Evolutionary conservation across 2,329 filamentous ascomycete genomes (phyloP), one percentile per base, ranked within the genome.

Genomic region (Paracoccidioides brasiliensis): DNA sequence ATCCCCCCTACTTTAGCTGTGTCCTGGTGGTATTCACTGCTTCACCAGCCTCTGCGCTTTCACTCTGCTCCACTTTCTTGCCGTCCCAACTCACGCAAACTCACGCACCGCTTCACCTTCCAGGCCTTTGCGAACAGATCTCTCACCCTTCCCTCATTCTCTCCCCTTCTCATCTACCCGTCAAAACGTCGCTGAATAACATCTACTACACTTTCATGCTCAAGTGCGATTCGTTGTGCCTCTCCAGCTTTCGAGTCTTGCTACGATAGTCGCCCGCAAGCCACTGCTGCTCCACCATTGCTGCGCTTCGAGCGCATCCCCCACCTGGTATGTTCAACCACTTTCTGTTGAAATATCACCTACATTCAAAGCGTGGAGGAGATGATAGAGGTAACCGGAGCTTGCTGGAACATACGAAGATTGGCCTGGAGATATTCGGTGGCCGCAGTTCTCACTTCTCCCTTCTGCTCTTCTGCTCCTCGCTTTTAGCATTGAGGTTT

Each of bases 241-340:
- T 52, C 37, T 30, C 49, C 22, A 42, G 38, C 38, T n/a, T 15
- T 41, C 49, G 38, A 52, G 49, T 52, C 49, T 30, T 33, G 28
- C 22, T 33, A 42, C 38, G 15, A 42, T 32, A 41, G 49, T 42
- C 38, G 49, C 12, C 49, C 49, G 37, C 38, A 12, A 42, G 49
- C 37, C 22, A 28, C 37, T 41, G 37, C 37, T 52, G 37, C 49
- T 41, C 35, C 52, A 37, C 42, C 32, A 14, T 54, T 30, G 37
- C n/a, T 54, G 53, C 43, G 53, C 53, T 54, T 49, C 42, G 22
- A 45, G 53, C 53, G 53, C 53, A 54, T 49, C 15, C 22, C 30
- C 35, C 33, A 40, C 33, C n/a, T 41, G 53, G 53, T 54, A 54
- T 43, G 53, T 54, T 35, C 32, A 32, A 33, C 28, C 35, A 32